Percentiles rank a stretch among this genome's conserved stretches.
These are phyloP conservation scores for Strobilomyces echinocephalus DNA, from an alignment of 768 basidiomycete genomes.

Conservation along the genomic window DNA sequence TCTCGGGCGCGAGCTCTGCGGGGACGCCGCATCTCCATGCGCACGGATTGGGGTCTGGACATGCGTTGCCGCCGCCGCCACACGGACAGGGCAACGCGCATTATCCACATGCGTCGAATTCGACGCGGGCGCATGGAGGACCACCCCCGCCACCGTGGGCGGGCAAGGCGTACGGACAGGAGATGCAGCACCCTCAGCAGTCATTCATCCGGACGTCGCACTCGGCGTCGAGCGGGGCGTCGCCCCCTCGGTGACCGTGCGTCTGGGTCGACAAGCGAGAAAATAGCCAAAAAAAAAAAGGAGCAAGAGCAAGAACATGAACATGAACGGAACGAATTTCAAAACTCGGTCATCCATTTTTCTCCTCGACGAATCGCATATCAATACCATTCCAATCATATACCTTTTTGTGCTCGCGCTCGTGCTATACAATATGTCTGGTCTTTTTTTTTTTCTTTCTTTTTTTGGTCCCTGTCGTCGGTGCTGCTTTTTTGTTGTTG, in stretches of 20 bases:
- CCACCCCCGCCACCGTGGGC: constrained; percentile 25
- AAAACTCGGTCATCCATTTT: background rate
- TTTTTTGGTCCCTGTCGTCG: no score
- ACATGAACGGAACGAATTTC: background rate
- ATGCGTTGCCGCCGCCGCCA: constrained; percentile 7
- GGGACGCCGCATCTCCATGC: constrained; percentile 15
- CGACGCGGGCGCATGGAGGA: constrained; percentile 13
- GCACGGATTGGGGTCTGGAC: constrained; percentile 9
- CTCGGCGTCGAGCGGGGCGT: constrained; percentile 35
- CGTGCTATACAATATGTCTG: background rate
- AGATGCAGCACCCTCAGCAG: constrained; percentile 36
- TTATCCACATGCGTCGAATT: constrained; percentile 4
- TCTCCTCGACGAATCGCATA: background rate
- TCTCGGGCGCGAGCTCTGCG: constrained; percentile 6
- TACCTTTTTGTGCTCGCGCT: background rate
- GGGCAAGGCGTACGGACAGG: constrained; percentile 20
- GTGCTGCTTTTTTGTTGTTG: background rate
- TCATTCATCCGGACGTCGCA: constrained; percentile 47
- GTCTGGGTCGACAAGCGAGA: background rate
- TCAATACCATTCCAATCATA: background rate
- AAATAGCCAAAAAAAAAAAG: background rate
- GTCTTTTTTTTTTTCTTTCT: background rate
- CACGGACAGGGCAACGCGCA: constrained; percentile 10
- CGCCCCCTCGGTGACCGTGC: constrained; percentile 20
- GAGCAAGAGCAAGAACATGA: background rate